Evolutionary conservation across 2,329 filamentous ascomycete genomes (phyloP).

Genomic region (Calonectria hongkongensis): DNA sequence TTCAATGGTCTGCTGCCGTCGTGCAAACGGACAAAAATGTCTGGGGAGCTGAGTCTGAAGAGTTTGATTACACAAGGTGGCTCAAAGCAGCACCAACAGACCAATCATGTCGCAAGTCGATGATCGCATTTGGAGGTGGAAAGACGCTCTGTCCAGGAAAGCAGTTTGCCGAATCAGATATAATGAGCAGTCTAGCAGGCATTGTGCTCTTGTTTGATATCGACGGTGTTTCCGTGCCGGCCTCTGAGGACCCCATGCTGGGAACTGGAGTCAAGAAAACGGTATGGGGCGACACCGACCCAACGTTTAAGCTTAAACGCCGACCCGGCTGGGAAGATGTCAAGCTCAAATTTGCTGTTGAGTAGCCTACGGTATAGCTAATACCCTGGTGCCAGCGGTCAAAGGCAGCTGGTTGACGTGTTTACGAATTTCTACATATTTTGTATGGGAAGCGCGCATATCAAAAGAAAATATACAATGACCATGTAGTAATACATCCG

Average conservation of each 20-base stretch:
- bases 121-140: constrained; percentile 40
- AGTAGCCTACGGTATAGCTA: background rate
- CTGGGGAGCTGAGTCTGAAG: constrained; percentile 29
- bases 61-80: constrained; percentile 26
- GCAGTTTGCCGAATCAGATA: constrained; percentile 38
- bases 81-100: constrained; percentile 9
- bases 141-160: constrained; percentile 35
- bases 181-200: constrained; percentile 20
- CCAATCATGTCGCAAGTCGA: constrained; percentile 17
- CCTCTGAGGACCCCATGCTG: constrained; percentile 15
- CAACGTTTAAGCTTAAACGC: background rate
- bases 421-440: too few species aligned
- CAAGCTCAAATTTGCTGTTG: background rate
- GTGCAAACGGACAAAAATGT: constrained; percentile 25
- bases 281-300: background rate
- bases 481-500: too few species aligned
- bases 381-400: too few species aligned
- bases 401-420: too few species aligned
- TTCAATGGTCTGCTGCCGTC: constrained; percentile 33
- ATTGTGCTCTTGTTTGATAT: constrained; percentile 29
- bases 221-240: constrained; percentile 15
- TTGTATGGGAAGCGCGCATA: too few species aligned
- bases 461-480: too few species aligned
- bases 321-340: constrained; percentile 25
- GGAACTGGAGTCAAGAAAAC: constrained; percentile 1